Conservation (phyloP, 108 stramenopile species). For the Skeletonema costatum region DNA sequence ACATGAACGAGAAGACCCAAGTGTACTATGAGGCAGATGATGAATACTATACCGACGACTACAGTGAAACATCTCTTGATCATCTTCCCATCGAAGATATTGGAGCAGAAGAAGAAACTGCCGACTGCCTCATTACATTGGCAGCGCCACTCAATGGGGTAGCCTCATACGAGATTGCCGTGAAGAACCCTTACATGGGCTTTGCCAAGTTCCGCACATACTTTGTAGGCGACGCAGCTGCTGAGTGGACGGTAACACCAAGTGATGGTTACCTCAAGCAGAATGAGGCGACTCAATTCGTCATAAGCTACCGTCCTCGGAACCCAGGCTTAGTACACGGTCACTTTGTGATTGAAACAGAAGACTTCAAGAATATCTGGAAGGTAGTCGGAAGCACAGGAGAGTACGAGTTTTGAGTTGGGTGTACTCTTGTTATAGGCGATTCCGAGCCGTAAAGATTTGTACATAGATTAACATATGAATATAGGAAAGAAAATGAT, state of each 20-base stretch:
- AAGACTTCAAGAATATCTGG: conserved; percentile 86
- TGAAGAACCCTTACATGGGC: conserved; percentile 86
- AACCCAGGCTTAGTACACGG: conserved; percentile 61
- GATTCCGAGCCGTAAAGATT: no score
- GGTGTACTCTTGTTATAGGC: no score
- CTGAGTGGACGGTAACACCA: conserved; percentile 69
- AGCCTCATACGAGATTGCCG: conserved; percentile 59
- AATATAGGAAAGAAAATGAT: no score
- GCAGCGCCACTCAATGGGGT: conserved; percentile 63
- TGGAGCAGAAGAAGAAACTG: no score
- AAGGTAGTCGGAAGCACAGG: conserved; percentile 74
- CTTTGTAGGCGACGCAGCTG: conserved; percentile 62
- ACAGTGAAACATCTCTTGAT: conserved; percentile 17
- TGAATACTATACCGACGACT: background rate
- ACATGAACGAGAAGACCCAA: no score
- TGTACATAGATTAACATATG: no score
- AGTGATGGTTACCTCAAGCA: conserved; percentile 66
- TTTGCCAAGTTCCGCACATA: conserved; percentile 85
- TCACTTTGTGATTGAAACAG: conserved; percentile 80
- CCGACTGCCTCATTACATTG: no score
- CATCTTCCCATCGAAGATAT: background rate
- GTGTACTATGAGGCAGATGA: background rate
- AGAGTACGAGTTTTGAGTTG: conserved; percentile 37
- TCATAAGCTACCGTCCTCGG: conserved; percentile 68
- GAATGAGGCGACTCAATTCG: conserved; percentile 63